phyloP scores from a whole-genome alignment of 129 eudicot species.

The Pulicaria dysenterica region DNA sequence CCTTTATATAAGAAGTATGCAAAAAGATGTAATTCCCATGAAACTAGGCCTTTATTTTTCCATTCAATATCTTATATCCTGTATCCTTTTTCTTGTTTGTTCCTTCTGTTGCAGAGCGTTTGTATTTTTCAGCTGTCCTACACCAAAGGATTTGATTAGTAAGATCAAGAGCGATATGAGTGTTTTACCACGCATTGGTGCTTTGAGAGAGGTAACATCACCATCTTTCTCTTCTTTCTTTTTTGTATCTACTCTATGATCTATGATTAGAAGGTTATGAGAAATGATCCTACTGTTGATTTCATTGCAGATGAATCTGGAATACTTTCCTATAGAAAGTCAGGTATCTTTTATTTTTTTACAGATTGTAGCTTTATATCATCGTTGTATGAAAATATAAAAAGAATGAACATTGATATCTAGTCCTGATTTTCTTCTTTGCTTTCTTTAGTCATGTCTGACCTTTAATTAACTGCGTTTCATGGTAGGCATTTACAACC shows the following conservation, averaged over 20 bases:
- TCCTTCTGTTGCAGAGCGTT: conserved; percentile 65
- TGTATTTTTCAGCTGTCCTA: conserved; percentile 75
- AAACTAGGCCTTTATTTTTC: conserved; percentile 9
- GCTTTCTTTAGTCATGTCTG: conserved; percentile 7
- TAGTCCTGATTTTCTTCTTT: neutral
- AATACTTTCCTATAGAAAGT: conserved; percentile 80
- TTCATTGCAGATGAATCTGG: conserved; percentile 88
- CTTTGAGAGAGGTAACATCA: conserved; percentile 73
- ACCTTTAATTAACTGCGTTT: neutral
- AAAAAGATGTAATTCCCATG: conserved; percentile 4
- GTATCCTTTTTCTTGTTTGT: conserved; percentile 16
- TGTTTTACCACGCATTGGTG: conserved; percentile 96
- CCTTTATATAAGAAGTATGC: conserved; percentile 88
- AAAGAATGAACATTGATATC: no score
- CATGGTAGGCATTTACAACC: conserved; percentile 66
- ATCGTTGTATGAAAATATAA: neutral
- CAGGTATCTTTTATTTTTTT: conserved; percentile 53
- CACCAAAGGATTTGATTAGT: conserved; percentile 66
- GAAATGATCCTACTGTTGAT: conserved; percentile 10
- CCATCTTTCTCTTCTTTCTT: conserved; percentile 20
- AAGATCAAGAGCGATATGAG: conserved; percentile 76
- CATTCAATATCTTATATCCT: neutral
- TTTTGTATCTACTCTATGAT: neutral
- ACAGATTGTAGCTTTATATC: neutral
- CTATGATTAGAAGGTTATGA: conserved; percentile 1